Percentiles rank a stretch among this genome's conserved stretches.
phyloP scores from a whole-genome alignment of 257 asterid species.

The Ocimum tenuiflorum region DNA sequence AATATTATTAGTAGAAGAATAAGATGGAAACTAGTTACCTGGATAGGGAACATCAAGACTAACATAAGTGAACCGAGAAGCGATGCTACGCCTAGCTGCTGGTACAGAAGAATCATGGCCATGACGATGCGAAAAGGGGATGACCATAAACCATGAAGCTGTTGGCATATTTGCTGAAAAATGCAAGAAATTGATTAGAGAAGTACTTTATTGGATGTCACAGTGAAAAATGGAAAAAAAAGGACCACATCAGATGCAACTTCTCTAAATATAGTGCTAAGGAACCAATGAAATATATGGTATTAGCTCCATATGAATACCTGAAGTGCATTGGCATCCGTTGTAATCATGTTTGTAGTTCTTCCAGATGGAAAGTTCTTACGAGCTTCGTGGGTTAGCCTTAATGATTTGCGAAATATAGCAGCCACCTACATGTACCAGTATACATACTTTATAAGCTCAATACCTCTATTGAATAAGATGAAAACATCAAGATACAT shows the following conservation, averaged over 20 bases:
- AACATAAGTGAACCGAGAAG: slow-evolving; percentile 76
- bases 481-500: neutral
- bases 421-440: slow-evolving; percentile 60
- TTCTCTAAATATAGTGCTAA: neutral
- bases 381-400: slow-evolving; percentile 75
- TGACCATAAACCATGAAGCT: slow-evolving; percentile 88
- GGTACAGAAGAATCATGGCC: slow-evolving; percentile 87
- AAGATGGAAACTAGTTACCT: slow-evolving; percentile 38
- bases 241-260: neutral
- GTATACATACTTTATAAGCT: too few relatives aligned
- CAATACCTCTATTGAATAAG: neutral
- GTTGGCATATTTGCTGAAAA: slow-evolving; percentile 84
- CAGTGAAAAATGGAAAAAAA: neutral
- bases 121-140: slow-evolving; percentile 74
- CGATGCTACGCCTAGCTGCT: slow-evolving; percentile 84
- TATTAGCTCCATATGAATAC: slow-evolving; percentile 29
- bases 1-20: neutral
- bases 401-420: slow-evolving; percentile 63
- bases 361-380: slow-evolving; percentile 72
- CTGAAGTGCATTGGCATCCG: slow-evolving; percentile 92
- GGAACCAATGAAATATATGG: too few relatives aligned
- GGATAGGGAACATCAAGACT: slow-evolving; percentile 75
- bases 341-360: slow-evolving; percentile 76
- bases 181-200: slow-evolving; percentile 12
- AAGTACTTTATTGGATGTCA: neutral